Evolutionary conservation across 2,329 filamentous ascomycete species (phyloP).

Genomic region (Lasiodiplodia sp.): DNA sequence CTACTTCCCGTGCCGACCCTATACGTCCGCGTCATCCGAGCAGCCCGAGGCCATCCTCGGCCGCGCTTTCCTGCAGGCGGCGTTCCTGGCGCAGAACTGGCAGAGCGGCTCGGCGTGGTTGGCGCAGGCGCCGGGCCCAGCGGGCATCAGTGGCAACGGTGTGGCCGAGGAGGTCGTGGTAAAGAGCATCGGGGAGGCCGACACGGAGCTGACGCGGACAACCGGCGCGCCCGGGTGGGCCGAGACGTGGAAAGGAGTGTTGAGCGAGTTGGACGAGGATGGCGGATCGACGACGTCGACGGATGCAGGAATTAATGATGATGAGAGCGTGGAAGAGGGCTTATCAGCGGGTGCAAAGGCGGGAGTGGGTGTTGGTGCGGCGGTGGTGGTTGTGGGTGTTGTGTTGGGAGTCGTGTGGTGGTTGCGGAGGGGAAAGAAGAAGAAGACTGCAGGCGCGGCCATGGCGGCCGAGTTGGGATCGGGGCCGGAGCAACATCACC

Average conservation of each 20-base stretch:
- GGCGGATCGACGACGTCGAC: not conserved
- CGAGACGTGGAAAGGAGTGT: not conserved
- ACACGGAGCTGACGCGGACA: not conserved
- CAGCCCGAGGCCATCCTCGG: conserved; percentile 43
- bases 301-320: not conserved
- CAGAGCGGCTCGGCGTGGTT: not conserved
- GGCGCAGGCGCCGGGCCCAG: conserved; percentile 25
- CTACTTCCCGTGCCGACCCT: conserved; percentile 54
- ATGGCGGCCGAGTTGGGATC: not conserved
- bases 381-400: not conserved
- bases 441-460: not conserved
- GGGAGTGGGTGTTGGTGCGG: not conserved
- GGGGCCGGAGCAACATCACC: not conserved
- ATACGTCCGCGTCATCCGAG: conserved; percentile 26
- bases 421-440: not conserved
- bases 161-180: not conserved
- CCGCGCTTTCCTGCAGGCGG: conserved; percentile 57
- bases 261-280: not conserved
- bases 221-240: not conserved
- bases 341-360: not conserved
- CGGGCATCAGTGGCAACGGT: not conserved
- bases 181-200: conserved; percentile 2
- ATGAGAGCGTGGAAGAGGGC: not conserved
- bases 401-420: not conserved
- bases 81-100: conserved; percentile 47